Percentiles rank a stretch among this genome's conserved stretches.
Evolutionary conservation across 371 early-diverging fungal genomes (phyloP).

Genomic region (Mortierella sp.): DNA sequence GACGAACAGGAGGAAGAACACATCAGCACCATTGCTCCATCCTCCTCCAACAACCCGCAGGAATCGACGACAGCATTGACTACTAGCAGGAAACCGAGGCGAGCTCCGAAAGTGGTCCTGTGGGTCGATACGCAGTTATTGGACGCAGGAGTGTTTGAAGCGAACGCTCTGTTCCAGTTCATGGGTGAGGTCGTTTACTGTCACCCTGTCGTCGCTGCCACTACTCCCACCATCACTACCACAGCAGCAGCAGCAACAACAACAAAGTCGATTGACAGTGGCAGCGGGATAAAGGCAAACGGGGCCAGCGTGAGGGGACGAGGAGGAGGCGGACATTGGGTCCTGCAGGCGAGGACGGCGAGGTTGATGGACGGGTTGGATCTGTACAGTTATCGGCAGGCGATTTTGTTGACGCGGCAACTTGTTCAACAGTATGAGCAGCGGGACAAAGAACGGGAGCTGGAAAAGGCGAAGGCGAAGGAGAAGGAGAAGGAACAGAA

Average conservation of each 20-base stretch:
- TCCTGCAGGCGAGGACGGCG: slow-evolving; percentile 32
- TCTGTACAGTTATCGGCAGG: slow-evolving; percentile 36
- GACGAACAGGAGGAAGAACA: not conserved
- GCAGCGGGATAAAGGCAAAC: too few relatives aligned
- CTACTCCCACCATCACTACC: not conserved
- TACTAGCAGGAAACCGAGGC: not conserved
- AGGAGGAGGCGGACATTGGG: slow-evolving; percentile 31
- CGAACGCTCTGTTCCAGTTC: slow-evolving; percentile 25
- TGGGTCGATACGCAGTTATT: slow-evolving; percentile 36
- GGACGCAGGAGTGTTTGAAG: slow-evolving; percentile 12
- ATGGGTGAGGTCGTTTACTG: slow-evolving; percentile 35
- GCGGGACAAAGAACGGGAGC: not conserved
- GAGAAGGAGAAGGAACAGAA: not conserved
- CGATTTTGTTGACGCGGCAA: slow-evolving; percentile 29
- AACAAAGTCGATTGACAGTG: too few relatives aligned
- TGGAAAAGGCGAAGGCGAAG: not conserved
- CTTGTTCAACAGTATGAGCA: not conserved
- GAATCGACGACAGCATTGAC: not conserved
- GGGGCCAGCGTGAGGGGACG: not conserved
- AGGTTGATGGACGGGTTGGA: slow-evolving; percentile 51
- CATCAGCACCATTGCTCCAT: too few relatives aligned
- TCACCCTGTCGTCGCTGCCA: too few relatives aligned
- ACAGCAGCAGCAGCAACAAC: not conserved
- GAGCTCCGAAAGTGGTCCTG: slow-evolving; percentile 25
- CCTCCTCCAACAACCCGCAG: too few relatives aligned